Percentiles rank a stretch among this genome's conserved stretches.
phyloP scores from a whole-genome alignment of 139 green algal species.

The Diplosphaera chodatii region DNA sequence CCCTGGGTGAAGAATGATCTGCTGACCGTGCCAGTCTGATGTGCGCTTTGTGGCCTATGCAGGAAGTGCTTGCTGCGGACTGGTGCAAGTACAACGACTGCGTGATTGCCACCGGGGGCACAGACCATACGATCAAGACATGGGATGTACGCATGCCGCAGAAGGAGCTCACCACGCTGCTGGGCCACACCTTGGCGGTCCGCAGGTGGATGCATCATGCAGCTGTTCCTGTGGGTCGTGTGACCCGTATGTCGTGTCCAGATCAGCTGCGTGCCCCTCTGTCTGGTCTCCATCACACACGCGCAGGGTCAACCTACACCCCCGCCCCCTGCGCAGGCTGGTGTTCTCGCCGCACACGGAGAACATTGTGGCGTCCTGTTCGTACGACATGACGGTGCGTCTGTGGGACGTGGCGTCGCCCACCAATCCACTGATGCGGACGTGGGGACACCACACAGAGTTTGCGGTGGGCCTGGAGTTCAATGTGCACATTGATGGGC shows the following conservation, averaged over 20 bases:
- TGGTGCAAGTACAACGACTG: slow-evolving; percentile 99
- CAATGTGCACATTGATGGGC: slow-evolving; percentile 68
- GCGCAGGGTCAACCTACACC: no score
- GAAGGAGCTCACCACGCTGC: slow-evolving; percentile 51
- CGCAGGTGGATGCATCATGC: background rate
- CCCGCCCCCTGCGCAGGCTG: slow-evolving; percentile 57
- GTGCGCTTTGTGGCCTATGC: no score
- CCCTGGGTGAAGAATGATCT: no score
- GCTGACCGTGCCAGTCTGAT: no score
- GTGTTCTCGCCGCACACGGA: slow-evolving; percentile 82
- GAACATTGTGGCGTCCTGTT: slow-evolving; percentile 72
- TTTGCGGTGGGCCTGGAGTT: slow-evolving; percentile 90
- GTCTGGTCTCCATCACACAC: no score
- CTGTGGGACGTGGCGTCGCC: slow-evolving; percentile 82
- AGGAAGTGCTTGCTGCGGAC: slow-evolving; percentile 76
- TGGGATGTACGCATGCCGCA: slow-evolving; percentile 75
- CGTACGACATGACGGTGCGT: slow-evolving; percentile 94
- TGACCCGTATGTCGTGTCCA: no score
- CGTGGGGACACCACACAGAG: slow-evolving; percentile 86
- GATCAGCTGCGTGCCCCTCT: background rate
- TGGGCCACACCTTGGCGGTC: slow-evolving; percentile 64
- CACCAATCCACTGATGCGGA: slow-evolving; percentile 53
- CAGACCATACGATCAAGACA: slow-evolving; percentile 91
- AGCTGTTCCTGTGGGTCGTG: no score
- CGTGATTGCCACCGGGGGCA: slow-evolving; percentile 78